phyloP scores from a whole-genome alignment of 805 yeast species.

The Saturnispora besseyi region DNA sequence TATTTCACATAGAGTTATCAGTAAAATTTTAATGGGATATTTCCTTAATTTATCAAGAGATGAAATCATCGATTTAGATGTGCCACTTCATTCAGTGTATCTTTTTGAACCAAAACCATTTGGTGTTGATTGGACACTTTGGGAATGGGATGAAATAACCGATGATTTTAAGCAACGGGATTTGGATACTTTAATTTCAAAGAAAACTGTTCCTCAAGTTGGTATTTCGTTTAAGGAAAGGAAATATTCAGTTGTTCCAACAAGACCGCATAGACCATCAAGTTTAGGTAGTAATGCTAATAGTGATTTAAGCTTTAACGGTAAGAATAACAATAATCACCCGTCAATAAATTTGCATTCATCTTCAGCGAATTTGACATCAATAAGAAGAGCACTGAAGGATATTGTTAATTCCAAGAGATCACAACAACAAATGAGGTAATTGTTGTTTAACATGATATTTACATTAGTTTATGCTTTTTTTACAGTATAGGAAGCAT shows the following conservation, averaged over 20 bases:
- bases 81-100: slow-evolving; percentile 86
- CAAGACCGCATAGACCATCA: slow-evolving; percentile 41
- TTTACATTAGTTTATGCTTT: not conserved
- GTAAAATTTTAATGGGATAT: slow-evolving; percentile 79
- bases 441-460: not conserved
- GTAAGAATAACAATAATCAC: not conserved
- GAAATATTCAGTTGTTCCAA: slow-evolving; percentile 66
- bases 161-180: slow-evolving; percentile 72
- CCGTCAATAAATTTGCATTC: not conserved
- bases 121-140: slow-evolving; percentile 89
- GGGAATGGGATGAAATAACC: slow-evolving; percentile 69
- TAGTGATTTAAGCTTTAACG: not conserved
- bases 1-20: slow-evolving; percentile 84
- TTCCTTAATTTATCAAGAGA: slow-evolving; percentile 76
- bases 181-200: slow-evolving; percentile 26
- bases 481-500: slow-evolving; percentile 8
- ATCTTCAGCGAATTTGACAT: not conserved
- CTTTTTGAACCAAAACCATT: slow-evolving; percentile 89
- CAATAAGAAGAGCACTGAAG: slow-evolving; percentile 9
- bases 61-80: slow-evolving; percentile 81
- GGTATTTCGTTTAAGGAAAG: slow-evolving; percentile 64
- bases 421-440: not conserved
- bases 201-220: slow-evolving; percentile 56
- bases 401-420: slow-evolving; percentile 1
- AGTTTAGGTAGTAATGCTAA: not conserved